Evolutionary conservation across 1,139 yeast genomes (phyloP), one percentile per base, ranked within the genome.

Genomic region (Yamadazyma oceani): DNA sequence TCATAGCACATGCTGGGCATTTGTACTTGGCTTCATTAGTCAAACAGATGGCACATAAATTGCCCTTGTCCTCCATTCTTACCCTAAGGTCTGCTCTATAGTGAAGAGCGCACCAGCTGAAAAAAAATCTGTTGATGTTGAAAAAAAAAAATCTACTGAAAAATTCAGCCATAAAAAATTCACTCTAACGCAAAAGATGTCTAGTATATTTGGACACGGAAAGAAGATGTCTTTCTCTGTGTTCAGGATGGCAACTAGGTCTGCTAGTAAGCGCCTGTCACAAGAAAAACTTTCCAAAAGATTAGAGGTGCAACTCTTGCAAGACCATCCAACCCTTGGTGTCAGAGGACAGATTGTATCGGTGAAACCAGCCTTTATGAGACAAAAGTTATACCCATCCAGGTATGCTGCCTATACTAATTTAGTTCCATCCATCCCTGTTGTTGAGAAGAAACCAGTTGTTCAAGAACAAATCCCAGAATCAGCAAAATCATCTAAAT

Each of bases 291-390:
- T 38, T 9, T 43, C 54, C n/a, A 44, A 76, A 48, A 75, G 76
- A 53, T 75, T 82, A 24, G 64, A 72, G 24, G 89, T 89, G 7
- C 97, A 89, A 62, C 68, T 88, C 24, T 68, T 87, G 44, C 73
- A 71, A 51, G 86, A 85, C 53, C 73, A 81, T 54, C 76, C 80
- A 26, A 73, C 72, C 9, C 60, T 79, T 41, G 88, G 87, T n/a
- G 66, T 62, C 29, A 58, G 58, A 35, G 96, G 96, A 21, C 85
- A 89, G 63, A 71, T 89, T 32, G 73, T 85, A 17, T 66, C 75
- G 28, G 96, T 88, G n/a, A 74, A 79, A 43, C 87, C 95, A 24
- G 86, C 92, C 13, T 71, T 78, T 43, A 89, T 89, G 96, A 77
- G 92, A 58, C 86, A 85, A 62, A 77, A 67, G 51, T 72, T 89